A percentile compares a stretch with the other conserved stretches of the same genome.
Conservation (phyloP, 2,329 filamentous ascomycete genomes). For the Phaeoacremonium minimum region DNA sequence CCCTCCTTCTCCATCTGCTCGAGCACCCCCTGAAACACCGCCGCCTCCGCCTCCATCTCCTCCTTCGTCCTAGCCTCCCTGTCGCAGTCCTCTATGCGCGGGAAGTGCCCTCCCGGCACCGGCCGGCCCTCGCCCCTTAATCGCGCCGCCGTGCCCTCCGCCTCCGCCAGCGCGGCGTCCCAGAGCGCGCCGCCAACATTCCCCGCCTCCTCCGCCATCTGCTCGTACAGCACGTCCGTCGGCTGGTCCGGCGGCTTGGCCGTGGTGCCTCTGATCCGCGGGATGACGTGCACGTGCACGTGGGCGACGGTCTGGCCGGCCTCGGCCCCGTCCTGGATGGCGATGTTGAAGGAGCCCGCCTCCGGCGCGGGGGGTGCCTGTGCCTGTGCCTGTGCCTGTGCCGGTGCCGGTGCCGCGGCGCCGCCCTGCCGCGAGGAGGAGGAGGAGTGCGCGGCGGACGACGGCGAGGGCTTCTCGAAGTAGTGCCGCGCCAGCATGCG, state of each 20-base stretch:
- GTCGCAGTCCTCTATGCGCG: conserved; percentile 66
- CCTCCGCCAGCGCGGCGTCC: conserved; percentile 34
- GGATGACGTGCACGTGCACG: conserved; percentile 90
- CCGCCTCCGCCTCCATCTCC: conserved; percentile 79
- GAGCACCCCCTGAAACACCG: conserved; percentile 53
- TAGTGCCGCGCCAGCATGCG: conserved; percentile 63
- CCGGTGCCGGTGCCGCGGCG: conserved; percentile 39
- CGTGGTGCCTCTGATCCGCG: conserved; percentile 56
- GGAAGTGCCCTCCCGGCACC: conserved; percentile 53
- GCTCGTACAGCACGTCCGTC: conserved; percentile 74
- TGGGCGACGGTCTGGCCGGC: conserved; percentile 93
- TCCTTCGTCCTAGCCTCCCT: conserved; percentile 63
- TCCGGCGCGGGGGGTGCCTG: conserved; percentile 45
- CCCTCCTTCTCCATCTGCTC: conserved; percentile 31
- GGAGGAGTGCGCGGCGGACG: conserved; percentile 2
- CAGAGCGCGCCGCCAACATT: conserved; percentile 71
- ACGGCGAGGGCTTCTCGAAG: conserved; percentile 27
- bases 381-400: conserved; percentile 11
- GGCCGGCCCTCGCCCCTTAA: conserved; percentile 33
- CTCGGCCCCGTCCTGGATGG: conserved; percentile 86
- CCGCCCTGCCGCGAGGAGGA: conserved; percentile 21
- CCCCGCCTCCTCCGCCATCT: conserved; percentile 79
- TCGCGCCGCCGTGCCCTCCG: too few relatives aligned
- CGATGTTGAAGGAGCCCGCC: conserved; percentile 81
- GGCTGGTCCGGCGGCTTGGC: conserved; percentile 24